Evolutionary conservation across 352 stramenopile genomes (phyloP), one percentile per base, ranked within the genome.

Genomic region (Phytophthora ramorum): DNA sequence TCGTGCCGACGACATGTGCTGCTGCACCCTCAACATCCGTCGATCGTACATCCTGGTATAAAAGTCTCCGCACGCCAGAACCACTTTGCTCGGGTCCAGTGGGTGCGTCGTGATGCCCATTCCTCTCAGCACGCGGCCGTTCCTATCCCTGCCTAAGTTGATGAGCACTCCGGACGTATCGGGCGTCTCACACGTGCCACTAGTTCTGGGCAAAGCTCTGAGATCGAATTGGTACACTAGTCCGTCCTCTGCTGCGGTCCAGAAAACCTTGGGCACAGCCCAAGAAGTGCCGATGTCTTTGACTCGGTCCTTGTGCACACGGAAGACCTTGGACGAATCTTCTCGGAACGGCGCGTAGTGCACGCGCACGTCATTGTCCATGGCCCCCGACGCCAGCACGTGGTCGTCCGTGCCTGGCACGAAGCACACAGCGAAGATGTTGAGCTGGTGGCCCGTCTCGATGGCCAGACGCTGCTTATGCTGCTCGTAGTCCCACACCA

Each of bases 391-490:
- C 2, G 84, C 87, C 48, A 95, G 65, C 40, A 95, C 85, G 57
- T 95, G 79, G 71, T 93, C 83, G 65, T 93, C 84, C 1, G 85
- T 92, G 45, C 76, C 76, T 2, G 85, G 85, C 50, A 97, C 79
- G 65, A 97, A 95, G 65, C 87, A 89, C 12, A 96, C 86, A 5
- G 84, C 85, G 66, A 97, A 97, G 50, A 97, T 95, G 61, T 97
- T 97, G 59, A 89, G 75, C 0, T 61, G 64, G 64, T 97, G 89
- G 19, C 83, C 87, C 0, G 90, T 93, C 9, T 80, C 67, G 53
- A 97, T 95, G 38, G 73, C 53, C 26, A 89, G 69, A 13, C 75
- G 70, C 50, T 73, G 63, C 63, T 76, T 76, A 28, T 78, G 75
- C 24, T 76, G 76, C 37, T 70, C 66, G 64, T 95, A 95, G 55